Conservation (phyloP, 306 rosid genomes). For the Fragaria nilgerrensis region DNA sequence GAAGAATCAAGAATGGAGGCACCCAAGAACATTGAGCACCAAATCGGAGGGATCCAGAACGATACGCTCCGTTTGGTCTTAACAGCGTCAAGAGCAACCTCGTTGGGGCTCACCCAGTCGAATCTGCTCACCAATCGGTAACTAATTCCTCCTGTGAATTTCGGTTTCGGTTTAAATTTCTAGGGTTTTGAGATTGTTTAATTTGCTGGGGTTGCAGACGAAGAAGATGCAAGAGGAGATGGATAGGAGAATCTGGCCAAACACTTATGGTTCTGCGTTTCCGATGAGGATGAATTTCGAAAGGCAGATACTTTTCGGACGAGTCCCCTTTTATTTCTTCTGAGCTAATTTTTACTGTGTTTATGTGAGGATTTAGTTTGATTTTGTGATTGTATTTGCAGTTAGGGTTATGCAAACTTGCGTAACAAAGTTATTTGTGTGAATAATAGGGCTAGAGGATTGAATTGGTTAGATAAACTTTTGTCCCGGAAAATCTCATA, state of each 20-base stretch:
- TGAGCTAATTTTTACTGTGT: not conserved
- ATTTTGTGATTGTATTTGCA: not conserved
- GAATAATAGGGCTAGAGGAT: not conserved
- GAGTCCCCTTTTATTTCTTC: not conserved
- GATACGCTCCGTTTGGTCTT: slow-evolving; percentile 76
- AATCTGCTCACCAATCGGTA: slow-evolving; percentile 66
- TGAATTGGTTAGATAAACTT: not conserved
- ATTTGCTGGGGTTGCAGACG: slow-evolving; percentile 34
- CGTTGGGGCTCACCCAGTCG: slow-evolving; percentile 69
- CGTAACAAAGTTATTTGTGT: not conserved
- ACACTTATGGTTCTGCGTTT: slow-evolving; percentile 74
- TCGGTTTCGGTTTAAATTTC: not conserved
- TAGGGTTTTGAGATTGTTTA: not conserved
- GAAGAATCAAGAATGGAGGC: slow-evolving; percentile 42
- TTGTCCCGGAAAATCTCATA: not conserved
- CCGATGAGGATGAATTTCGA: slow-evolving; percentile 81
- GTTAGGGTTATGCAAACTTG: not conserved
- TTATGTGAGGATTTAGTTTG: not conserved
- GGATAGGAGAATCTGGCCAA: slow-evolving; percentile 55
- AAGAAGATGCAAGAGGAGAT: slow-evolving; percentile 41
- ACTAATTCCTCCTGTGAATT: not conserved
- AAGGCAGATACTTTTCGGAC: slow-evolving; percentile 69
- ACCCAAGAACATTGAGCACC: slow-evolving; percentile 64
- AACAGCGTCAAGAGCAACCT: slow-evolving; percentile 72
- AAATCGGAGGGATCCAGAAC: slow-evolving; percentile 84